Evolutionary conservation across 129 eudicot species (phyloP).

Genomic region (Arctium minus): DNA sequence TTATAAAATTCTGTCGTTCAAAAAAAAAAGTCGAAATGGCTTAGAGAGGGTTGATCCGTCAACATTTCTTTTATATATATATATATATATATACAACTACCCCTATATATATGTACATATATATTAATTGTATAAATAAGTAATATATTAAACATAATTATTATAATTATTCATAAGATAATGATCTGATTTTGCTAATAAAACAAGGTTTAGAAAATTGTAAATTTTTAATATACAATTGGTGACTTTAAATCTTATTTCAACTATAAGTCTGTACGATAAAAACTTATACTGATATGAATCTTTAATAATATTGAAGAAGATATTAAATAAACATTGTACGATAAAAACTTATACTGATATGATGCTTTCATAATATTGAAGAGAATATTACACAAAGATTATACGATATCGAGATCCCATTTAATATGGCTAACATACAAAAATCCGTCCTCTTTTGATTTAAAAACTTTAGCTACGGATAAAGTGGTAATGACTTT

Average conservation of each 20-base stretch:
- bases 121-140: no score
- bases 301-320: no score
- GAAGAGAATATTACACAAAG: neutral
- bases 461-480: neutral
- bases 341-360: neutral
- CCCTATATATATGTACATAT: no score
- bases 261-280: neutral
- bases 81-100: no score
- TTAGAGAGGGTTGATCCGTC: no score
- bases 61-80: no score
- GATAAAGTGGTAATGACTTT: neutral
- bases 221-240: neutral
- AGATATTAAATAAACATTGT: neutral
- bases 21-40: no score
- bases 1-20: no score
- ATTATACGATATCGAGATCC: neutral
- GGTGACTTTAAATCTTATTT: neutral
- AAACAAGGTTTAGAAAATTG: neutral
- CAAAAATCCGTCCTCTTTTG: neutral
- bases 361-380: neutral
- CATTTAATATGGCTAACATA: neutral
- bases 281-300: neutral
- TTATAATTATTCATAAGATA: neutral
- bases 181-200: neutral
- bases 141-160: neutral